A percentile compares a stretch with the other conserved stretches of the same genome.
Evolutionary conservation across 2,329 filamentous ascomycete species (phyloP).

Genomic region (Phaeosphaeriaceae sp.): DNA sequence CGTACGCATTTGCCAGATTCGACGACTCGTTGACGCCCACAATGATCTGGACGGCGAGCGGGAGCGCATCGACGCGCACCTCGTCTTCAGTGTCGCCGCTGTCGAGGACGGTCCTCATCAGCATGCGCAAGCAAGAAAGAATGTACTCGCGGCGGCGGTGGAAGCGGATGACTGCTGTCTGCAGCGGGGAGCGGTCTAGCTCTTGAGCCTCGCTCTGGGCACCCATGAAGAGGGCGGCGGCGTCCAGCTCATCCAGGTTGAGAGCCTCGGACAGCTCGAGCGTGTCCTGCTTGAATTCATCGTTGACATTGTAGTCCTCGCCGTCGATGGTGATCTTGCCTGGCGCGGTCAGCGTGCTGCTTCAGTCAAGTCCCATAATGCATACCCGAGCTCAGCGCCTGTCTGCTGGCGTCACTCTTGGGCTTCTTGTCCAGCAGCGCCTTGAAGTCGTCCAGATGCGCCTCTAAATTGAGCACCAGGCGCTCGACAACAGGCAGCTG

Average conservation of each 20-base stretch:
- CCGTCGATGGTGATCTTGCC: constrained; percentile 78
- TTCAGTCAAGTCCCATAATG: neutral
- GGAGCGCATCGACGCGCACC: constrained; percentile 28
- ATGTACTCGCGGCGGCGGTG: constrained; percentile 85
- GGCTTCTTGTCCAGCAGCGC: constrained; percentile 76
- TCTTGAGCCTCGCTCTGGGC: constrained; percentile 72
- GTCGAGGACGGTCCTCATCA: constrained; percentile 72
- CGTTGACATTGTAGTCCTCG: constrained; percentile 80
- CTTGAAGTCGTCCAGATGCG: constrained; percentile 70
- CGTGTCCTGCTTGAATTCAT: constrained; percentile 83
- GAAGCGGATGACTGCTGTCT: constrained; percentile 84
- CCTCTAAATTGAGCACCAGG: constrained; percentile 69
- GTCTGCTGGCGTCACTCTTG: constrained; percentile 78
- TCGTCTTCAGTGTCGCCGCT: constrained; percentile 33
- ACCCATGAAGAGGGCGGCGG: constrained; percentile 77
- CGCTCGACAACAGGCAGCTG: constrained; percentile 74
- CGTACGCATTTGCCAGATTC: constrained; percentile 62
- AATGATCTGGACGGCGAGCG: constrained; percentile 45
- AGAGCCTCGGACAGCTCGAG: constrained; percentile 86
- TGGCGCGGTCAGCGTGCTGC: constrained; percentile 46
- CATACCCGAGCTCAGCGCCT: constrained; percentile 58
- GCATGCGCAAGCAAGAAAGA: constrained; percentile 81
- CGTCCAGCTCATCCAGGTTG: constrained; percentile 87
- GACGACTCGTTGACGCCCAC: constrained; percentile 64
- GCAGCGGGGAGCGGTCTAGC: constrained; percentile 75